Percentiles rank a stretch among this genome's conserved stretches.
Conservation (phyloP, 108 stramenopile genomes). For the Pseudonitzschia multiseries region DNA sequence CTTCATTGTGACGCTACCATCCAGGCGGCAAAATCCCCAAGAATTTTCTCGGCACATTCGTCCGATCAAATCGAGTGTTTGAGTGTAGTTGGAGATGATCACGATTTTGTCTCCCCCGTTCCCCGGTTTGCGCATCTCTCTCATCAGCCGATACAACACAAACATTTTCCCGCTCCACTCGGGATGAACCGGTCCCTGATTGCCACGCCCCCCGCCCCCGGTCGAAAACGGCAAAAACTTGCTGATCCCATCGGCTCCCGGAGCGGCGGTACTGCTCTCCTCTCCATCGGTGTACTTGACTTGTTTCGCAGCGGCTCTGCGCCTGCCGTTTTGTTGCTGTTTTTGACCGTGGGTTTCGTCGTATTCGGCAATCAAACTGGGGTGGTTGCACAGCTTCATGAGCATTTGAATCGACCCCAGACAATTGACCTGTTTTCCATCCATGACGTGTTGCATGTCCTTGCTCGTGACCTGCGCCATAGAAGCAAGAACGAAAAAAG, state of each 20-base stretch:
- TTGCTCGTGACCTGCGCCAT: conserved; percentile 50
- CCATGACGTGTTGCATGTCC: conserved; percentile 92
- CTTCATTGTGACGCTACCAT: conserved; percentile 91
- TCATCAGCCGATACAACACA: conserved; percentile 91
- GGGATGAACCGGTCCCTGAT: conserved; percentile 69
- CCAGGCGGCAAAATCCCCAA: conserved; percentile 94
- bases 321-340: conserved; percentile 43
- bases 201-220: conserved; percentile 47
- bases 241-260: conserved; percentile 79
- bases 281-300: conserved; percentile 72
- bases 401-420: conserved; percentile 93
- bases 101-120: conserved; percentile 95
- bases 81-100: conserved; percentile 96
- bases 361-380: conserved; percentile 80
- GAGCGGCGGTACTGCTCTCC: conserved; percentile 52
- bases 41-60: conserved; percentile 89
- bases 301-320: conserved; percentile 55
- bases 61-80: conserved; percentile 95
- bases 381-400: conserved; percentile 96
- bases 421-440: conserved; percentile 97
- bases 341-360: conserved; percentile 41
- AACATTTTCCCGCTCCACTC: conserved; percentile 96
- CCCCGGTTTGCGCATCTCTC: conserved; percentile 87
- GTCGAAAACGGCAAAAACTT: conserved; percentile 76
- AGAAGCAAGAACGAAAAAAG: background rate